Evolutionary conservation across 441 rosid species (phyloP), one percentile per base, ranked within the genome.

Genomic region (Syzygium syzygioides): DNA sequence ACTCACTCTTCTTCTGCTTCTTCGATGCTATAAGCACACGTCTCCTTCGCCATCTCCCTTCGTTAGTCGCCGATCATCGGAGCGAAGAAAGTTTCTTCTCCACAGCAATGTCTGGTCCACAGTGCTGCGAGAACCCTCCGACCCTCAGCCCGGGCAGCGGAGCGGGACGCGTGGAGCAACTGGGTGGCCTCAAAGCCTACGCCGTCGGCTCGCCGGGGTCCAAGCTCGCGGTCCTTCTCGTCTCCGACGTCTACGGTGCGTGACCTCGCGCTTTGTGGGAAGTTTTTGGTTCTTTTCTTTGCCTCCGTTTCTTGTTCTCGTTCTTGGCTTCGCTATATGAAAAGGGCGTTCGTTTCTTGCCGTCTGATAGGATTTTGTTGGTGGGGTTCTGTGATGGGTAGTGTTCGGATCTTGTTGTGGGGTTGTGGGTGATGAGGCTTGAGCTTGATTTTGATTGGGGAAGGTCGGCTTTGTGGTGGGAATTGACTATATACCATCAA

Each of bases 91-190:
- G 83, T 3, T 53, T 85, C 28, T 53, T 17, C 12, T 20, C 25
- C 41, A 34, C 19, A 55, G 45, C 41, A 79, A 88, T 90, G 91
- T 86, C 91, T 30, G 91, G 91, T 32, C 90, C 91, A 25, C 89
- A 90, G 91, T 90, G 91, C 90, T 88, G 91, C 90, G 88, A 79
- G 5, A 88, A 90, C 79, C 91, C 91, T 28, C 90, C 90, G 0
- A 55, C 85, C 26, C 90, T 88, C 76, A 19, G 83, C 86, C 87
- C 88, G 4, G 34, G 55, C 19, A 57, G 86, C 85, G 91, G 91
- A 7, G 56, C 88, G 4, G 91, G 91, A 23, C 90, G 34, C 60
- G 88, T 80, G 53, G 90, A 88, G 57, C 53, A 80, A 14, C 3
- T 90, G 57, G 90, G 56, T 3, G 90, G 90, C 87, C 89, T 86